Conservation (phyloP, 768 basidiomycete genomes). For the Imleria badia region DNA sequence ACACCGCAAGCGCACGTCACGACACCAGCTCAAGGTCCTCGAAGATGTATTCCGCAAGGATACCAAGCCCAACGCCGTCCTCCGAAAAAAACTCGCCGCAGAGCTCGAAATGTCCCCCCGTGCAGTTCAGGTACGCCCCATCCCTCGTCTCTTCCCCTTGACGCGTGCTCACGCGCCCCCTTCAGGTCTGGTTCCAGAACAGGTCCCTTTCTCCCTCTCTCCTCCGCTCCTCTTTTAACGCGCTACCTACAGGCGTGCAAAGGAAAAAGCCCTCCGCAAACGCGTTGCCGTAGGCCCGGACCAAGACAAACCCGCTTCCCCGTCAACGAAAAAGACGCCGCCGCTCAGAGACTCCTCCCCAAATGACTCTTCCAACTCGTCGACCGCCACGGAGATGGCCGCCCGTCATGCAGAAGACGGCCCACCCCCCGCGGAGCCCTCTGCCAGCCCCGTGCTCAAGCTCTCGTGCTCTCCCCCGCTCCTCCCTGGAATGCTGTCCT, state of each 20-base stretch:
- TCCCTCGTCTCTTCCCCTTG: not conserved
- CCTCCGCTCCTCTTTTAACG: conserved; percentile 12
- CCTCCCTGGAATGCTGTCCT: conserved; percentile 2
- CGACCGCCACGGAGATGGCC: conserved; percentile 44
- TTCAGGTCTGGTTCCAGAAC: conserved; percentile 91
- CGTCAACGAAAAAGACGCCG: conserved; percentile 11
- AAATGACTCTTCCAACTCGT: conserved; percentile 30
- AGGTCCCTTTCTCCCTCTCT: conserved; percentile 42
- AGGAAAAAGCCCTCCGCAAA: conserved; percentile 70
- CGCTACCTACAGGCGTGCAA: conserved; percentile 60
- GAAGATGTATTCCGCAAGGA: conserved; percentile 85
- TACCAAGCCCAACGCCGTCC: conserved; percentile 84
- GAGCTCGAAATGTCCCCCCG: conserved; percentile 90
- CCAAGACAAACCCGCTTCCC: conserved; percentile 10
- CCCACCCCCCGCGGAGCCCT: not conserved
- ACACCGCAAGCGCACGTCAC: conserved; percentile 88
- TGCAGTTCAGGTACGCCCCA: conserved; percentile 81
- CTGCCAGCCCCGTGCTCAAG: conserved; percentile 22
- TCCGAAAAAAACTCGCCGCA: conserved; percentile 76
- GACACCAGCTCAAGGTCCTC: conserved; percentile 83
- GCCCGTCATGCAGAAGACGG: conserved; percentile 23
- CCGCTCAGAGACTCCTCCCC: conserved; percentile 26
- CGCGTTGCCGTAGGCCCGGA: conserved; percentile 37
- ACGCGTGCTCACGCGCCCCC: conserved; percentile 23
- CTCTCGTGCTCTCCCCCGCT: conserved; percentile 22